Percentiles rank a stretch among this genome's conserved stretches.
Evolutionary conservation across 176 grass and related monocot genomes (phyloP).

Genomic region (Zoysia pacifica): DNA sequence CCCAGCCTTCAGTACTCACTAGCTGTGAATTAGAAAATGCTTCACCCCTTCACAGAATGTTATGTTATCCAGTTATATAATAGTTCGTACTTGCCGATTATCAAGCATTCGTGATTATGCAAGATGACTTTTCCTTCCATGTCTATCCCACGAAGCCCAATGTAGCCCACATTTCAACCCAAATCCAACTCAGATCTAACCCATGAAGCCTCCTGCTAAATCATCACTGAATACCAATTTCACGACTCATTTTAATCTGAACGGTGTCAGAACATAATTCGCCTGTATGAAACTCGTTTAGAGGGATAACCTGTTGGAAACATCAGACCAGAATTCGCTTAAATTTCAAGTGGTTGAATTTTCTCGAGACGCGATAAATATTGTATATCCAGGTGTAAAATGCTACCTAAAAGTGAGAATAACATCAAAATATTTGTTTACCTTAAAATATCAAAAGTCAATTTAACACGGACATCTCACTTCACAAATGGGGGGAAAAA

Average conservation of each 20-base stretch:
- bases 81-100: background rate
- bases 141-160: too few relatives aligned
- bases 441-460: conserved; percentile 8
- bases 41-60: background rate
- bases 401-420: conserved; percentile 17
- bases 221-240: background rate
- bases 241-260: background rate
- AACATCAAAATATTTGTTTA: conserved; percentile 5
- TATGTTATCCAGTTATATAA: background rate
- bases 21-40: background rate
- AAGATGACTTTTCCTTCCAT: background rate
- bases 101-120: background rate
- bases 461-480: conserved; percentile 25
- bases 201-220: background rate
- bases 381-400: conserved; percentile 12
- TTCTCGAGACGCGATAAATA: background rate
- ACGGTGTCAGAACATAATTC: background rate
- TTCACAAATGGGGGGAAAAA: background rate
- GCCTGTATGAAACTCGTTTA: background rate
- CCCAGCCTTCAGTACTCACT: background rate
- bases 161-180: too few relatives aligned
- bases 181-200: background rate
- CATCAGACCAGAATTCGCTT: background rate
- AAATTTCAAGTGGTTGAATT: background rate
- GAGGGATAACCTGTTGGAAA: background rate